Evolutionary conservation across 1,139 yeast genomes (phyloP).

Genomic region (Pichia sorboxylosa): DNA sequence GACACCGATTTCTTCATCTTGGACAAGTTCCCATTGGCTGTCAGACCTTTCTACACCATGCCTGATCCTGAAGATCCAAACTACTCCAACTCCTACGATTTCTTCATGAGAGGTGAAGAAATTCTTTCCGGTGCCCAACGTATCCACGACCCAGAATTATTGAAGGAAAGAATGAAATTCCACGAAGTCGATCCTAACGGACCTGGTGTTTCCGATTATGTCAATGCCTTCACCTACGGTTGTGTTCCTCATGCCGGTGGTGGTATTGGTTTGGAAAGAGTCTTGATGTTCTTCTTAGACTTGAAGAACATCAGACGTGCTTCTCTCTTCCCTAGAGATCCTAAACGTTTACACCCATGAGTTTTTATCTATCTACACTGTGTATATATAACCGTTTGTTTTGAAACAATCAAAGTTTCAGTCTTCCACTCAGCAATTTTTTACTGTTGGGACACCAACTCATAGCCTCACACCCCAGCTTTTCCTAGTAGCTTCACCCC

Average conservation of each 20-base stretch:
- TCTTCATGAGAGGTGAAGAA: constrained; percentile 99
- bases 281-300: constrained; percentile 93
- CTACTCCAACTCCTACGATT: constrained; percentile 92
- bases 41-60: constrained; percentile 98
- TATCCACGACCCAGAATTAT: constrained; percentile 81
- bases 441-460: no score
- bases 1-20: constrained; percentile 95
- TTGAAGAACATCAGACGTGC: constrained; percentile 96
- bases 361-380: no score
- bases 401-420: no score
- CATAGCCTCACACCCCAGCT: no score
- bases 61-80: constrained; percentile 88
- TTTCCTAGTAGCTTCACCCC: no score
- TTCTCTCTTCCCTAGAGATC: constrained; percentile 97
- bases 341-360: constrained; percentile 80
- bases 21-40: constrained; percentile 93
- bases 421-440: no score
- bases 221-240: constrained; percentile 85
- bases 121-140: constrained; percentile 98
- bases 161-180: constrained; percentile 67
- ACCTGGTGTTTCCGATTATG: constrained; percentile 81
- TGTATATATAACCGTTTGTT: no score
- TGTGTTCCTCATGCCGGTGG: constrained; percentile 99
- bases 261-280: constrained; percentile 98
- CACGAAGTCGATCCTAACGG: constrained; percentile 74